phyloP scores from a whole-genome alignment of 1,139 yeast species.

The Sugiyamaella sp. region DNA sequence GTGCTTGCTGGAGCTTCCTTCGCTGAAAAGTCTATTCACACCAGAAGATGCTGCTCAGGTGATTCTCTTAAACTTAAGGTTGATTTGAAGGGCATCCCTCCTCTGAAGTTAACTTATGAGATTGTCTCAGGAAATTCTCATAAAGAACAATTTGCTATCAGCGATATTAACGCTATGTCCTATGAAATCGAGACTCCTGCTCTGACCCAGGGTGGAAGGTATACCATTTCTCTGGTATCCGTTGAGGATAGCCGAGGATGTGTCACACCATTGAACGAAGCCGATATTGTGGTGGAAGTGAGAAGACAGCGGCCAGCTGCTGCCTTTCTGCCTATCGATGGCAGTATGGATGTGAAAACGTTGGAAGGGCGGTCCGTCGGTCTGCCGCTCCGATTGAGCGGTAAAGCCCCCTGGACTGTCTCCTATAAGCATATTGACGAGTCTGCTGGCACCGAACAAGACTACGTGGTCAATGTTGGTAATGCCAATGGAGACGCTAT shows the following conservation, averaged over 20 bases:
- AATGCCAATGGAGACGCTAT: slow-evolving; percentile 42
- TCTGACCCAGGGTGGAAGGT: slow-evolving; percentile 68
- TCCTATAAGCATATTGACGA: slow-evolving; percentile 40
- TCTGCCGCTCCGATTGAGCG: slow-evolving; percentile 61
- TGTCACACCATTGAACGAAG: slow-evolving; percentile 62
- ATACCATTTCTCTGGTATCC: slow-evolving; percentile 61
- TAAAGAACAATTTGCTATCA: slow-evolving; percentile 48
- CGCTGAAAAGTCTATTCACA: slow-evolving; percentile 23
- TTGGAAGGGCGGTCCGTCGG: slow-evolving; percentile 60
- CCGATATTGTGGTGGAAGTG: slow-evolving; percentile 62
- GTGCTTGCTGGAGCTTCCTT: slow-evolving; percentile 47
- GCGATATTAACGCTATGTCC: slow-evolving; percentile 46
- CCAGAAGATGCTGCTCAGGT: slow-evolving; percentile 49
- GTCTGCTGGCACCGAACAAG: slow-evolving; percentile 21
- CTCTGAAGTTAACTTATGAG: slow-evolving; percentile 73
- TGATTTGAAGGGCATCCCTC: slow-evolving; percentile 72
- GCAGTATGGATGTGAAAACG: slow-evolving; percentile 35
- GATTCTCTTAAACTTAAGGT: slow-evolving; percentile 56
- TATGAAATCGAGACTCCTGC: slow-evolving; percentile 56
- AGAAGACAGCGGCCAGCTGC: slow-evolving; percentile 68
- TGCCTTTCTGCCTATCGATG: slow-evolving; percentile 48
- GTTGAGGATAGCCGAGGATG: slow-evolving; percentile 77
- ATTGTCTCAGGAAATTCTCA: slow-evolving; percentile 51
- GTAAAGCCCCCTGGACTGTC: slow-evolving; percentile 55
- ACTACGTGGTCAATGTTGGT: slow-evolving; percentile 24